Conservation (phyloP, 2,329 filamentous ascomycete genomes). For the Exophiala calicioides region DNA sequence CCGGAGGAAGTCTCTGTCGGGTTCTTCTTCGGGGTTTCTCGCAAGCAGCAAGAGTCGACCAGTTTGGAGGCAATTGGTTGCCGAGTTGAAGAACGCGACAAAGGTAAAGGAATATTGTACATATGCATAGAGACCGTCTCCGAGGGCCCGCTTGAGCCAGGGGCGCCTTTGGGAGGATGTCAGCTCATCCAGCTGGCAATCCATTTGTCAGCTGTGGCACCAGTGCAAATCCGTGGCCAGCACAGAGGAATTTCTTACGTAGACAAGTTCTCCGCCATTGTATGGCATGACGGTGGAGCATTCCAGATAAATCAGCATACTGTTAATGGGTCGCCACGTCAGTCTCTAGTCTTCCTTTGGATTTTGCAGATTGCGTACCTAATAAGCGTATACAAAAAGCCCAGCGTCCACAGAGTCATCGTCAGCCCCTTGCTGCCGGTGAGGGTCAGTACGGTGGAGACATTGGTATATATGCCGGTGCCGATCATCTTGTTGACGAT, state of each 20-base stretch:
- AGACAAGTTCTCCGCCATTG: constrained; percentile 13
- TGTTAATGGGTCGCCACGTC: neutral
- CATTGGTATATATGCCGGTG: constrained; percentile 4
- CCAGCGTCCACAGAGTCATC: constrained; percentile 2
- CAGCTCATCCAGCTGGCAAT: neutral
- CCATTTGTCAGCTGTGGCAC: neutral
- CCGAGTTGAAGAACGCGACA: constrained; percentile 3
- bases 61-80: constrained; percentile 2
- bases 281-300: constrained; percentile 8
- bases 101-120: constrained; percentile 2
- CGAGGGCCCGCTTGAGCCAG: neutral
- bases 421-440: constrained; percentile 4
- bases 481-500: constrained; percentile 4
- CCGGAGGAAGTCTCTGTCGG: neutral
- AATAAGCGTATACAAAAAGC: constrained; percentile 1
- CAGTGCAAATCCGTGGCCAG: neutral
- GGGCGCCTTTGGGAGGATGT: neutral
- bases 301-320: constrained; percentile 10
- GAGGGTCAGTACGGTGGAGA: neutral
- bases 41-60: neutral
- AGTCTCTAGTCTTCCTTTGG: neutral
- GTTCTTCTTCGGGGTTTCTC: constrained; percentile 1
- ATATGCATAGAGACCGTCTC: constrained; percentile 6
- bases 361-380: neutral
- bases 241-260: neutral